These are phyloP conservation scores for Dactylellina leptospora DNA, from an alignment of 2,329 filamentous ascomycete genomes.

Conservation along the genomic window DNA sequence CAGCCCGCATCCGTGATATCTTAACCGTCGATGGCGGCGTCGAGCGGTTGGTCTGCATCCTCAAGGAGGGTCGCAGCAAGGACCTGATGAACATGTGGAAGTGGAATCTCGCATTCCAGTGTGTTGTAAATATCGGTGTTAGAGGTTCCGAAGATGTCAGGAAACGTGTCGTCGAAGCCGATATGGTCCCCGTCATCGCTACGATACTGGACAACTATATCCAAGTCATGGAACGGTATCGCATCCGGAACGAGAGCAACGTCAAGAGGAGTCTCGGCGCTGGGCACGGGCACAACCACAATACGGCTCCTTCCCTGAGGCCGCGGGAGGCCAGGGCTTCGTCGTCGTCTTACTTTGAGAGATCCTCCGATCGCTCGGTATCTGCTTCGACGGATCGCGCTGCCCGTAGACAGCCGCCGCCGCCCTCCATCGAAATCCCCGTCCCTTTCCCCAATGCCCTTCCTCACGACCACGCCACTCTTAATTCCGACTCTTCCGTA, in stretches of 20 bases:
- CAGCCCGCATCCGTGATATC: constrained; percentile 95
- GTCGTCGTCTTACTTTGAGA: constrained; percentile 59
- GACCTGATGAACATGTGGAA: constrained; percentile 99
- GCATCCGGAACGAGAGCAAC: constrained; percentile 84
- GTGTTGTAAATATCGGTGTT: constrained; percentile 98
- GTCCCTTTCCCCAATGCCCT: constrained; percentile 64
- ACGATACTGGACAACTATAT: constrained; percentile 99
- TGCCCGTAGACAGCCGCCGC: constrained; percentile 80
- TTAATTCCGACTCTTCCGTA: constrained; percentile 53
- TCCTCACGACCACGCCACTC: constrained; percentile 62
- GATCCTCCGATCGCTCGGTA: constrained; percentile 61
- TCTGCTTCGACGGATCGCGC: constrained; percentile 68
- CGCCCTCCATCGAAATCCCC: constrained; percentile 83
- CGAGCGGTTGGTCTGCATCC: constrained; percentile 92
- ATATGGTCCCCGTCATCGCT: constrained; percentile 98
- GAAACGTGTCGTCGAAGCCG: constrained; percentile 94
- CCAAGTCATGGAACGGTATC: constrained; percentile 90
- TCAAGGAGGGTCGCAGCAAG: constrained; percentile 95
- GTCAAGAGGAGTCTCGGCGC: constrained; percentile 68
- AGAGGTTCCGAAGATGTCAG: constrained; percentile 92
- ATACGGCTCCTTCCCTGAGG: constrained; percentile 60
- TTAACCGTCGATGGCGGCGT: constrained; percentile 98
- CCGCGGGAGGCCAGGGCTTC: constrained; percentile 60
- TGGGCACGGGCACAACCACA: constrained; percentile 54
- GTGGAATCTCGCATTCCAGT: constrained; percentile 99